These are phyloP conservation scores for Psophocarpus tetragonolobus DNA, from an alignment of 306 rosid species.

Conservation along the genomic window DNA sequence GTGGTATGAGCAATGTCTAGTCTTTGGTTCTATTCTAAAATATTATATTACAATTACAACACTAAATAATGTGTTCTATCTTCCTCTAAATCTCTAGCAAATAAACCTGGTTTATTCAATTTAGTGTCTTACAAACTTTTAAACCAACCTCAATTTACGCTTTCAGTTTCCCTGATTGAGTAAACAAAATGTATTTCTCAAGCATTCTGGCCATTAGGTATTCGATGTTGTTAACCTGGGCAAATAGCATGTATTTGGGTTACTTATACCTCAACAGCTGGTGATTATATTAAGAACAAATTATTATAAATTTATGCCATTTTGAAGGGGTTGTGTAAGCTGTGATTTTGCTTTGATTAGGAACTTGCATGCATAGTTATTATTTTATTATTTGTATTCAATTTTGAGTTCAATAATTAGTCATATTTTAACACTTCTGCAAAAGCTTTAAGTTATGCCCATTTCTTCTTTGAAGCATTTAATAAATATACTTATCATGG, in stretches of 20 bases:
- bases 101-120: background rate
- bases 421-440: background rate
- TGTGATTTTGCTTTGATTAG: background rate
- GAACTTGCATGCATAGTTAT: background rate
- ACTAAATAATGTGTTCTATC: background rate
- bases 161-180: background rate
- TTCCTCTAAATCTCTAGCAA: background rate
- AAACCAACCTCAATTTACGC: background rate
- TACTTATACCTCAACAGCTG: background rate
- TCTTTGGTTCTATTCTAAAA: background rate
- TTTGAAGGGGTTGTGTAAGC: background rate
- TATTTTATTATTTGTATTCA: constrained; percentile 6
- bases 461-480: background rate
- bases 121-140: background rate
- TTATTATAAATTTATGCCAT: background rate
- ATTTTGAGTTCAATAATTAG: background rate
- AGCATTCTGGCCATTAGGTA: background rate
- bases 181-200: background rate
- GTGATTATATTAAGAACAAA: background rate
- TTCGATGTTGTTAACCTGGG: background rate
- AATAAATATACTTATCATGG: background rate
- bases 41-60: background rate
- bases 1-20: background rate
- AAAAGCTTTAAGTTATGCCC: background rate
- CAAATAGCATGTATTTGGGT: background rate